Evolutionary conservation across 441 rosid species (phyloP).

Genomic region (Adansonia madagascariensis): DNA sequence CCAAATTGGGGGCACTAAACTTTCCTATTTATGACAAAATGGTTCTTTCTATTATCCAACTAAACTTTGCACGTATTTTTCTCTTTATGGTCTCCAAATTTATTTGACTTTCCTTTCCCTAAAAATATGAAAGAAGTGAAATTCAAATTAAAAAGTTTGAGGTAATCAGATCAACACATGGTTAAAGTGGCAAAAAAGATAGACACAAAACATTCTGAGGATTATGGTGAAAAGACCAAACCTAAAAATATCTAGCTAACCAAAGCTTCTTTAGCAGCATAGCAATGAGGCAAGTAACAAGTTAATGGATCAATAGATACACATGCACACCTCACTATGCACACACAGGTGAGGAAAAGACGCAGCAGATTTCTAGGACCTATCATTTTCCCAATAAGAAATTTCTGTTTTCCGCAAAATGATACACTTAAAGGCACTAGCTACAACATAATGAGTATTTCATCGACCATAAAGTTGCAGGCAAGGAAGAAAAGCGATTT

Average conservation of each 20-base stretch:
- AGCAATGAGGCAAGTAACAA: background rate
- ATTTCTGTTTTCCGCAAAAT: background rate
- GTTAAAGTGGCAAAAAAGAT: background rate
- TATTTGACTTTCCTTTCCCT: background rate
- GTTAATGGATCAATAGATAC: background rate
- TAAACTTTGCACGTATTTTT: background rate
- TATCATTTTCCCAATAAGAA: background rate
- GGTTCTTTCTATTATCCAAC: background rate
- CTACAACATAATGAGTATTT: background rate
- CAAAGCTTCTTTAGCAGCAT: background rate
- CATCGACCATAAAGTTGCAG: background rate
- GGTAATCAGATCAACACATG: slow-evolving; percentile 2
- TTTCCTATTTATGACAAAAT: background rate
- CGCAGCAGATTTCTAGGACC: background rate
- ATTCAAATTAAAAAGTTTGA: background rate
- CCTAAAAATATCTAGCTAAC: background rate
- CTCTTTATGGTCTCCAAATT: background rate
- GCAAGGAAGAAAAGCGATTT: background rate
- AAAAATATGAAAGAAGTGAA: background rate
- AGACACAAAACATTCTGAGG: background rate
- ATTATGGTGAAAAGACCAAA: slow-evolving; percentile 6
- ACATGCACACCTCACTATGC: background rate
- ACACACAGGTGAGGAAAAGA: background rate
- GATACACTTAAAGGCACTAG: background rate
- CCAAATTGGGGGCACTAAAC: background rate